Percentiles rank a stretch among this genome's conserved stretches.
These are phyloP conservation scores for Wickerhamiella allomyrinae DNA, from an alignment of 805 yeast genomes.

Conservation along the genomic window DNA sequence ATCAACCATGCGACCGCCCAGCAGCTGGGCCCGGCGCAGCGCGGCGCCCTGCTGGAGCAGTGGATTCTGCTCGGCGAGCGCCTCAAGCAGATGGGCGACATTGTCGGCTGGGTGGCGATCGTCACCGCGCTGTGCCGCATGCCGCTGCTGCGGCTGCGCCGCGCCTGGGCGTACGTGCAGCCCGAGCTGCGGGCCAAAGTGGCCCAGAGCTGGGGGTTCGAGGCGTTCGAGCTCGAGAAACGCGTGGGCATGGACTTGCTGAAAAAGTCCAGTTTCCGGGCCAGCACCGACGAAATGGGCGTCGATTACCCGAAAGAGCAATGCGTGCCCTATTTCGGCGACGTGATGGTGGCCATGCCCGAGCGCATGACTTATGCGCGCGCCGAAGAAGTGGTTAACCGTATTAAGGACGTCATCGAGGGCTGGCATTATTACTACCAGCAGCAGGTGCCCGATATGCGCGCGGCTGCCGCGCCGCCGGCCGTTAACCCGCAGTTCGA, in stretches of 20 bases:
- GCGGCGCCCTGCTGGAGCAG: slow-evolving; percentile 55
- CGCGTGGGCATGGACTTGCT: slow-evolving; percentile 44
- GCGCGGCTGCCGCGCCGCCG: background rate
- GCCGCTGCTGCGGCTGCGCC: slow-evolving; percentile 59
- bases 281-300: slow-evolving; percentile 66
- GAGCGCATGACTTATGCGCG: slow-evolving; percentile 24
- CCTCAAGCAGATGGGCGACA: slow-evolving; percentile 71
- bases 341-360: slow-evolving; percentile 42
- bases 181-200: slow-evolving; percentile 43
- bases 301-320: slow-evolving; percentile 55
- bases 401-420: slow-evolving; percentile 55
- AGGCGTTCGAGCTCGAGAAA: slow-evolving; percentile 74
- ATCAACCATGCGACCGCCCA: slow-evolving; percentile 50
- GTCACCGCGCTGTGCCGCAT: slow-evolving; percentile 71
- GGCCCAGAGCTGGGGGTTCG: slow-evolving; percentile 82
- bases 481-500: slow-evolving; percentile 8
- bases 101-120: slow-evolving; percentile 88
- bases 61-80: slow-evolving; percentile 79
- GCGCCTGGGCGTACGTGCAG: slow-evolving; percentile 63
- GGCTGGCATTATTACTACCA: slow-evolving; percentile 69
- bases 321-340: slow-evolving; percentile 87
- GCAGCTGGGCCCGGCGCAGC: slow-evolving; percentile 21
- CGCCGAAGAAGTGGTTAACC: slow-evolving; percentile 27
- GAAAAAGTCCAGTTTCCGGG: slow-evolving; percentile 59
- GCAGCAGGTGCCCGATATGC: slow-evolving; percentile 34